These are phyloP conservation scores for Microbotryum silenes-acaulis DNA, from an alignment of 1,284 basidiomycete genomes.

Conservation along the genomic window DNA sequence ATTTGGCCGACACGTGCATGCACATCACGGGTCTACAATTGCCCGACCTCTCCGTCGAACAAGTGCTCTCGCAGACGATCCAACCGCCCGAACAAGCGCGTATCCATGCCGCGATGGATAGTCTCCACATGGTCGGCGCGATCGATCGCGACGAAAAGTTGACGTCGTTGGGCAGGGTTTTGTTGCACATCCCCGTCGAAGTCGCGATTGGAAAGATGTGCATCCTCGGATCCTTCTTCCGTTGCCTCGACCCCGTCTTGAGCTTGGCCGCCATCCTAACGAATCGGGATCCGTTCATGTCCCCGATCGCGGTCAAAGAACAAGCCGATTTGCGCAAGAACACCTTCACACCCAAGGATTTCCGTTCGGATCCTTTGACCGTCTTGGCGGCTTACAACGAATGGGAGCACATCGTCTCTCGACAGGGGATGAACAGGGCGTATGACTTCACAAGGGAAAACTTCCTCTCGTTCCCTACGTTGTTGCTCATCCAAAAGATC, in stretches of 20 bases:
- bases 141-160: conserved; percentile 64
- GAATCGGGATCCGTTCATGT: conserved; percentile 83
- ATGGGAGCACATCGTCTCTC: conserved; percentile 58
- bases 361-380: conserved; percentile 78
- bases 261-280: conserved; percentile 84
- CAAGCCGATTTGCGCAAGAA: conserved; percentile 61
- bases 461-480: conserved; percentile 76
- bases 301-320: conserved; percentile 51
- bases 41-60: conserved; percentile 75
- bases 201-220: conserved; percentile 83
- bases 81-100: conserved; percentile 79
- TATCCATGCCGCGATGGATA: conserved; percentile 70
- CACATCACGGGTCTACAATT: conserved; percentile 95
- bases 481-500: conserved; percentile 76
- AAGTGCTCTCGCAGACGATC: conserved; percentile 75
- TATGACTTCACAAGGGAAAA: conserved; percentile 77
- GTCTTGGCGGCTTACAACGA: conserved; percentile 71
- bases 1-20: conserved; percentile 87
- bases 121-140: conserved; percentile 79
- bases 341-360: conserved; percentile 63
- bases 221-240: conserved; percentile 85
- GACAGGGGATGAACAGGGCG: conserved; percentile 43
- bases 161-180: conserved; percentile 78
- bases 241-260: conserved; percentile 80
- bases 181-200: conserved; percentile 84